A percentile compares a stretch with the other conserved stretches of the same genome.
Evolutionary conservation across 768 basidiomycete species (phyloP).

Genomic region (Hirschioporus abietinus): DNA sequence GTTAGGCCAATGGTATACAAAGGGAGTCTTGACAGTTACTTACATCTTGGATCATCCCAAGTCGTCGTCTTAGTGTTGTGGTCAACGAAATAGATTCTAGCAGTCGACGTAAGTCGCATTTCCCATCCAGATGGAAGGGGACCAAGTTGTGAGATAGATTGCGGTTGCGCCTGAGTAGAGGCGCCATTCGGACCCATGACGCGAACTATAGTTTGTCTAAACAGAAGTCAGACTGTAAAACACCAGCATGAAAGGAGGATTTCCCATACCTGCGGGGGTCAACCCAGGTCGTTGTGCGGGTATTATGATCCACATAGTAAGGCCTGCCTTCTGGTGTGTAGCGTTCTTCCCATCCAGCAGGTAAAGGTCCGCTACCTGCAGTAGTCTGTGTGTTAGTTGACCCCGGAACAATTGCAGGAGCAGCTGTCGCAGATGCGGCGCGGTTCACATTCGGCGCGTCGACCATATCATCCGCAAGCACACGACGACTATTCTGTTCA

Average conservation of each 20-base stretch:
- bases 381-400: constrained; percentile 26
- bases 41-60: constrained; percentile 82
- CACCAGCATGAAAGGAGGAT: neutral
- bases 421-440: constrained; percentile 32
- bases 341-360: constrained; percentile 90
- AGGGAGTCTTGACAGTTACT: neutral
- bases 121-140: constrained; percentile 91
- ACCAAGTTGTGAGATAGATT: constrained; percentile 69
- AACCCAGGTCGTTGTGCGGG: constrained; percentile 86
- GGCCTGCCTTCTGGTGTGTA: constrained; percentile 82
- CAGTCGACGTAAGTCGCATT: constrained; percentile 84
- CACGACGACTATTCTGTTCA: constrained; percentile 79
- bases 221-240: neutral
- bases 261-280: constrained; percentile 59
- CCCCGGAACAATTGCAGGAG: constrained; percentile 10
- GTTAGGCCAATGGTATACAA: neutral
- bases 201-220: constrained; percentile 45
- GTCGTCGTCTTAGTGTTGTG: constrained; percentile 87
- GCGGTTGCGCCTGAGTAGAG: constrained; percentile 83
- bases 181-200: constrained; percentile 94
- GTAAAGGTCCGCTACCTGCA: constrained; percentile 52
- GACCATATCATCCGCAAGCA: constrained; percentile 78
- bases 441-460: constrained; percentile 52
- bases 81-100: constrained; percentile 88
- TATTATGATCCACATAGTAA: constrained; percentile 72